Evolutionary conservation across 2,329 filamentous ascomycete genomes (phyloP), one percentile per base, ranked within the genome.

Genomic region (Fusarium aywerte): DNA sequence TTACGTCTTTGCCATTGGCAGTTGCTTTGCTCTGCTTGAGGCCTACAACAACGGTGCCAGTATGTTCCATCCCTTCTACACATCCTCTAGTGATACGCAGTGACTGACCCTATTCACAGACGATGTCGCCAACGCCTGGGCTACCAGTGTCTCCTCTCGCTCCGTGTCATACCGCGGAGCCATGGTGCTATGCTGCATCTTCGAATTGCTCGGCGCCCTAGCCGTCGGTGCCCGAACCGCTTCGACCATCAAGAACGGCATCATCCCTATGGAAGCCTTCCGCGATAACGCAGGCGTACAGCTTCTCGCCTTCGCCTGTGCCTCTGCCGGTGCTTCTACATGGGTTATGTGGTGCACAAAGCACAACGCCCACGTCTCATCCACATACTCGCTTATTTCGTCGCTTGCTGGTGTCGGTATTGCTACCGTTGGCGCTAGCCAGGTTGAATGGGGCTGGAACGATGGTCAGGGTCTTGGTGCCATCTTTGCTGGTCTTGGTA

Each of bases 101-200:
- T 42, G 5, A 56, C 60, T 72, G 20, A 70, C 61, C 25, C 27
- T 15, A n/a, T 6, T 8, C 16, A 48, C 60, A 90, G 88, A 93
- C 79, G 92, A 94, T 90, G 91, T 95, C 58, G 91, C 92, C 75
- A 95, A 95, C 80, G 82, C 91, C 49, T 94, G 90, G 89, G 91
- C 91, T 9, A 94, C 92, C 71, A 90, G 87, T 43, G 91, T 94
- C 60, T 93, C 91, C 20, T 93, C 91, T n/a, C 82, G 91, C 53
- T 93, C 91, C 68, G 83, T 92, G 73, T 83, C 88, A 3, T 91
- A 92, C 80, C 79, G 86, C 70, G 87, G 90, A 79, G 90, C 88
- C 67, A 90, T 90, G 87, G 71, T 89, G 32, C 80, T 90, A 45
- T 86, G 88, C 45, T 84, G 86, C 44, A 77, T 91, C 65, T 91